phyloP scores from a whole-genome alignment of 805 yeast genomes.

The Wickerhamia fluorescens region DNA sequence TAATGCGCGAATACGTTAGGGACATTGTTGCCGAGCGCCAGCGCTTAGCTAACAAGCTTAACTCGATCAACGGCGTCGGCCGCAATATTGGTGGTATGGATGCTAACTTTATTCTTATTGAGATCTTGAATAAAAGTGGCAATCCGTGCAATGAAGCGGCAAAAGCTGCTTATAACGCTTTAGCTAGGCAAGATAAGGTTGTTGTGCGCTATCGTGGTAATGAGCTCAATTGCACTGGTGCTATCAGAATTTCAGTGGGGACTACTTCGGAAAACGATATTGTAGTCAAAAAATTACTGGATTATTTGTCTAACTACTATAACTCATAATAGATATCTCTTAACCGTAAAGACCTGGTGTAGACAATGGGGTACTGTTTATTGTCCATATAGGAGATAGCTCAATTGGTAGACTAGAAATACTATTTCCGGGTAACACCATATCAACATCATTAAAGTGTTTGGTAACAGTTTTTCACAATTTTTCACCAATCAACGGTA shows the following conservation, averaged over 20 bases:
- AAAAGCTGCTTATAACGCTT: constrained; percentile 48
- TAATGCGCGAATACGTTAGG: constrained; percentile 51
- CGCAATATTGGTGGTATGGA: constrained; percentile 75
- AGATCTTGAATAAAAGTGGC: constrained; percentile 57
- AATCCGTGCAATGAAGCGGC: constrained; percentile 67
- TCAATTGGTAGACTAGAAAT: too few relatives aligned
- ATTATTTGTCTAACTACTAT: too few relatives aligned
- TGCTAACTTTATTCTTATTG: constrained; percentile 77
- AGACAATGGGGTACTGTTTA: constrained; percentile 16
- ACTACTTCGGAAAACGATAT: constrained; percentile 64
- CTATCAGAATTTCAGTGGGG: constrained; percentile 82
- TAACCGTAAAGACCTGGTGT: too few relatives aligned
- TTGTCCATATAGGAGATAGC: too few relatives aligned
- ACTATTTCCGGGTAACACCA: too few relatives aligned
- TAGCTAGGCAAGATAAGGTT: constrained; percentile 69
- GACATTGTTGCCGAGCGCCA: constrained; percentile 50
- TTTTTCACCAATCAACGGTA: too few relatives aligned
- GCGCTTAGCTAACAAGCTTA: constrained; percentile 46
- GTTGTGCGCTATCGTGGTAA: constrained; percentile 89
- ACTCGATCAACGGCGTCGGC: constrained; percentile 57
- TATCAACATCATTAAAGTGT: too few relatives aligned
- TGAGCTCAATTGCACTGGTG: constrained; percentile 86
- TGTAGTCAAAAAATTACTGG: constrained; percentile 50
- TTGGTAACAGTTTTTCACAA: too few relatives aligned
- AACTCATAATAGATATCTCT: too few relatives aligned